These are phyloP conservation scores for Tricholoma sp. DNA, from an alignment of 768 basidiomycete species.

Conservation along the genomic window DNA sequence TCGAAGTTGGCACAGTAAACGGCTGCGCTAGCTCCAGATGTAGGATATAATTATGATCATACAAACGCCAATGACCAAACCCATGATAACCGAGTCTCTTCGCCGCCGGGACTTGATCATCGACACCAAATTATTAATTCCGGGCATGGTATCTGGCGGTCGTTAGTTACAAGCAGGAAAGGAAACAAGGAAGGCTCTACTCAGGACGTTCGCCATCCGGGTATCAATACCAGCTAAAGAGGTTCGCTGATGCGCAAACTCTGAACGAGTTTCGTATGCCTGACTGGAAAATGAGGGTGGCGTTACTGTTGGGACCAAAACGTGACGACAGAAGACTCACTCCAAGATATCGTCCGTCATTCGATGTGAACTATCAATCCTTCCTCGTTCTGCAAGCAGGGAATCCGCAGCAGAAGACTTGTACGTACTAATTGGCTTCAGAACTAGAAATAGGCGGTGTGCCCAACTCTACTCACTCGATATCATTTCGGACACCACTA, in stretches of 20 bases:
- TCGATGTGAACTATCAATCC: constrained; percentile 87
- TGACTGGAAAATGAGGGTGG: constrained; percentile 49
- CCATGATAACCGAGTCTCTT: constrained; percentile 86
- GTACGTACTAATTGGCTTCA: constrained; percentile 58
- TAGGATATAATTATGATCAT: constrained; percentile 51
- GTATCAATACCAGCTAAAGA: constrained; percentile 76
- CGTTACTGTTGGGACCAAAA: neutral
- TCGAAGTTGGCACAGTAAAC: neutral
- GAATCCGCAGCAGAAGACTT: constrained; percentile 87
- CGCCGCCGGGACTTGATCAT: constrained; percentile 93
- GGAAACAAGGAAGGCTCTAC: constrained; percentile 39
- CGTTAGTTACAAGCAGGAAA: neutral
- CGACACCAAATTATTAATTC: constrained; percentile 81
- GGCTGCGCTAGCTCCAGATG: constrained; percentile 32
- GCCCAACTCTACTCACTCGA: constrained; percentile 58
- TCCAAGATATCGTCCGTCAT: constrained; percentile 92
- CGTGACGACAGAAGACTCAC: constrained; percentile 38
- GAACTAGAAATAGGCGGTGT: neutral
- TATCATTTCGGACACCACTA: constrained; percentile 90
- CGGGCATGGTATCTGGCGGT: constrained; percentile 80
- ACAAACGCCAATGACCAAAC: constrained; percentile 83
- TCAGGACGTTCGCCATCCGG: constrained; percentile 78
- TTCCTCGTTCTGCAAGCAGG: constrained; percentile 78
- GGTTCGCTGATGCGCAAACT: constrained; percentile 79
- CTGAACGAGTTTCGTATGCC: constrained; percentile 94